These are phyloP conservation scores for Geotrichum klebahnii DNA, from an alignment of 1,139 yeast genomes.

Conservation along the genomic window DNA sequence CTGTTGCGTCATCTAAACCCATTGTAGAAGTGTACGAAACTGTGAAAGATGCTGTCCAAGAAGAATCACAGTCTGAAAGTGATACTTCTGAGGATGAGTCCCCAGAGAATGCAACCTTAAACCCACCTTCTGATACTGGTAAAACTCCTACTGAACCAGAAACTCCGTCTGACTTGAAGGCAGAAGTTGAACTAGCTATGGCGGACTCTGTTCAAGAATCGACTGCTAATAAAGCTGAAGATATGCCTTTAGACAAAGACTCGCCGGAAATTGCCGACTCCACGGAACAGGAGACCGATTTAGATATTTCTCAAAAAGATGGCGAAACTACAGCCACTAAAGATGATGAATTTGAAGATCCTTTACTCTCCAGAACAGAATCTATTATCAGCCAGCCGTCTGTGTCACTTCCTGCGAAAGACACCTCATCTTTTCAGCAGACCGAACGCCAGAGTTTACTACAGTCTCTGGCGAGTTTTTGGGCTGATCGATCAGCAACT, in stretches of 20 bases:
- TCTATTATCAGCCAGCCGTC: conserved; percentile 19
- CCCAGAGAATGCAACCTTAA: conserved; percentile 26
- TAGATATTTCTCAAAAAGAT: not conserved
- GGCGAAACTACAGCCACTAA: not conserved
- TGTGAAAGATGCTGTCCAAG: conserved; percentile 80
- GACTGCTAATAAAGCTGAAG: not conserved
- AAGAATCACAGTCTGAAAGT: conserved; percentile 40
- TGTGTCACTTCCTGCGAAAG: conserved; percentile 20
- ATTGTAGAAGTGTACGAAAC: conserved; percentile 88
- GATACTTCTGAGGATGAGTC: conserved; percentile 27
- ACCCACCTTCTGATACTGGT: conserved; percentile 3
- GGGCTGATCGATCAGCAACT: conserved; percentile 97
- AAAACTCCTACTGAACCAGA: not conserved
- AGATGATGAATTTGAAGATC: conserved; percentile 12
- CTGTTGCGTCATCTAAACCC: conserved; percentile 75
- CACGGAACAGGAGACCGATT: not conserved
- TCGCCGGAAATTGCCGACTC: not conserved
- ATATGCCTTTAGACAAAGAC: too few relatives aligned
- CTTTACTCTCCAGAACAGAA: conserved; percentile 6
- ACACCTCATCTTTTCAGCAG: conserved; percentile 30
- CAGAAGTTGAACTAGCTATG: too few relatives aligned
- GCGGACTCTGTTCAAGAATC: not conserved
- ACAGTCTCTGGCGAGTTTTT: conserved; percentile 80
- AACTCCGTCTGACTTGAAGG: too few relatives aligned
- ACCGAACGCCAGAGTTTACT: conserved; percentile 66